Conservation (phyloP, 768 basidiomycete genomes). For the Rossbeevera mucosa region DNA sequence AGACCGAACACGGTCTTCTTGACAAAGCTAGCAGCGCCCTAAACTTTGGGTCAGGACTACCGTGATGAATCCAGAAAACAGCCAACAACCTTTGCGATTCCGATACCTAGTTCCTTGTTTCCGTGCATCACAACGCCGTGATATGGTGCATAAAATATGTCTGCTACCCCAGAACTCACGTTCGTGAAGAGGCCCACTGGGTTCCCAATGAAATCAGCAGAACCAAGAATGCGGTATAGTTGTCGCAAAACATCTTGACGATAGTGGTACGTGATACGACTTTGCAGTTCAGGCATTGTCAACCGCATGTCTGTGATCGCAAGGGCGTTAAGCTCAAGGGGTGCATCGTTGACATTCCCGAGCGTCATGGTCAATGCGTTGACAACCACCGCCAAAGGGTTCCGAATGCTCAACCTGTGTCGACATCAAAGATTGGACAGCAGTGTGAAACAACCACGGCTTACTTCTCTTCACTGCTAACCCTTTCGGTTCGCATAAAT, state of each 20-base stretch:
- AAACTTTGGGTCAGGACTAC: slow-evolving; percentile 12
- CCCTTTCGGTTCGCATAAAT: slow-evolving; percentile 94
- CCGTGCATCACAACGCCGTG: slow-evolving; percentile 96
- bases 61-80: neutral
- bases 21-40: slow-evolving; percentile 97
- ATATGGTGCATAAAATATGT: slow-evolving; percentile 99
- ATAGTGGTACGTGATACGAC: slow-evolving; percentile 86
- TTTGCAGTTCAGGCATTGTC: slow-evolving; percentile 77
- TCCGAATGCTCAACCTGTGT: slow-evolving; percentile 66
- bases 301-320: slow-evolving; percentile 92
- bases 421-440: slow-evolving; percentile 2
- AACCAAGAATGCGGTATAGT: slow-evolving; percentile 94
- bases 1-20: slow-evolving; percentile 98
- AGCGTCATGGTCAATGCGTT: slow-evolving; percentile 96
- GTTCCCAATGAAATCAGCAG: slow-evolving; percentile 94
- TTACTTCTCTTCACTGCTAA: slow-evolving; percentile 92
- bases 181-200: slow-evolving; percentile 98
- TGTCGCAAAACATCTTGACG: slow-evolving; percentile 90
- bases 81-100: slow-evolving; percentile 77
- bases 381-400: slow-evolving; percentile 88
- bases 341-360: slow-evolving; percentile 95
- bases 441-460: slow-evolving; percentile 17
- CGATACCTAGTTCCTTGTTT: slow-evolving; percentile 88
- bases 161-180: slow-evolving; percentile 94
- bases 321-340: slow-evolving; percentile 89